These are phyloP conservation scores for Aspergillus homomorphus DNA, from an alignment of 495 filamentous ascomycete genomes.

Conservation along the genomic window DNA sequence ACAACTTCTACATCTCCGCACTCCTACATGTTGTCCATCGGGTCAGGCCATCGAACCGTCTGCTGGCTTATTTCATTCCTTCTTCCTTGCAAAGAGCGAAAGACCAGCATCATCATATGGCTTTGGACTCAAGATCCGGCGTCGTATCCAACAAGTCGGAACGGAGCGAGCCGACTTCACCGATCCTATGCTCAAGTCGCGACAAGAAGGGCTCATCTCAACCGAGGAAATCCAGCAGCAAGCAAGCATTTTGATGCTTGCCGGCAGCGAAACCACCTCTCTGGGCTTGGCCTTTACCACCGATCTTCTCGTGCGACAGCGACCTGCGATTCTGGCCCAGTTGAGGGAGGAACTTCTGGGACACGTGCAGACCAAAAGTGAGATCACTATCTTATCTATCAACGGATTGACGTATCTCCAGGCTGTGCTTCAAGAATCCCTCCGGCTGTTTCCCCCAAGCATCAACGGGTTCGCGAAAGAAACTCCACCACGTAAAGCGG, in stretches of 20 bases:
- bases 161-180: conserved; percentile 36
- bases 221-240: conserved; percentile 42
- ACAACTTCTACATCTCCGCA: conserved; percentile 25
- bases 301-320: conserved; percentile 51
- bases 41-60: conserved; percentile 13
- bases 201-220: conserved; percentile 22
- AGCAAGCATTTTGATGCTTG: conserved; percentile 36
- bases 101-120: conserved; percentile 32
- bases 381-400: conserved; percentile 51
- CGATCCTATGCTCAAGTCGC: conserved; percentile 26
- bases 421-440: conserved; percentile 55
- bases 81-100: conserved; percentile 23
- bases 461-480: conserved; percentile 46
- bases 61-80: conserved; percentile 10
- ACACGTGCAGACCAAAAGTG: conserved; percentile 44
- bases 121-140: conserved; percentile 40
- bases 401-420: conserved; percentile 50
- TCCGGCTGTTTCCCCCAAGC: conserved; percentile 57
- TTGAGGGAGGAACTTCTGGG: conserved; percentile 50
- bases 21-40: conserved; percentile 36
- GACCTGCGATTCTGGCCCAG: conserved; percentile 36
- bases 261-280: conserved; percentile 59
- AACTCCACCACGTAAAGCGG: conserved; percentile 24
- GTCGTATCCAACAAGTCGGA: conserved; percentile 27
- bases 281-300: conserved; percentile 46